Percentiles rank a stretch among this genome's conserved stretches.
Evolutionary conservation across 306 rosid species (phyloP).

Genomic region (Phaseolus lunatus): DNA sequence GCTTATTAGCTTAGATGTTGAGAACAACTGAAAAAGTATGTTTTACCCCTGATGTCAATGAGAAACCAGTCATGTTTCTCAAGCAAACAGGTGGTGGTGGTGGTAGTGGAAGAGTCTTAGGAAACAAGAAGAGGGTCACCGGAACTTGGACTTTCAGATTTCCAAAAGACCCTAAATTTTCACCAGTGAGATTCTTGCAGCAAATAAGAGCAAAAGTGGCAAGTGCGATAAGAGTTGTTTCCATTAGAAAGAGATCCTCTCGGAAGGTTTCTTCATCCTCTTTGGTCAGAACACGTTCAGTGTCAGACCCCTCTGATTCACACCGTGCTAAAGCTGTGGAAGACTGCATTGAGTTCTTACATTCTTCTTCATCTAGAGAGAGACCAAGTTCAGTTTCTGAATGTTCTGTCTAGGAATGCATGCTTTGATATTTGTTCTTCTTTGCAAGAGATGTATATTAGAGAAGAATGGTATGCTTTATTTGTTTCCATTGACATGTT

Average conservation of each 20-base stretch:
- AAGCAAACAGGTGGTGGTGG: conserved; percentile 38
- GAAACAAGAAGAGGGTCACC: conserved; percentile 46
- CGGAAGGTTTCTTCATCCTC: conserved; percentile 69
- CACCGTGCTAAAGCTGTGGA: conserved; percentile 78
- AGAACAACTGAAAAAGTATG: conserved; percentile 64
- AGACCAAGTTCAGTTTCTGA: conserved; percentile 65
- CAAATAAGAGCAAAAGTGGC: conserved; percentile 60
- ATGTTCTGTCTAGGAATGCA: conserved; percentile 7
- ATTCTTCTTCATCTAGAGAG: conserved; percentile 75
- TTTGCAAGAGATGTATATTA: conserved; percentile 36
- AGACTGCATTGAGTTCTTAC: conserved; percentile 81
- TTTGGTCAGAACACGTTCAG: conserved; percentile 65
- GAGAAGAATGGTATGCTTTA: conserved; percentile 10
- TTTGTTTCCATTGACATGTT: conserved; percentile 33
- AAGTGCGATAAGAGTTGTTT: conserved; percentile 55
- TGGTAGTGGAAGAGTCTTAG: conserved; percentile 29
- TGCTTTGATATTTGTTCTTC: neutral
- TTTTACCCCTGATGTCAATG: conserved; percentile 69
- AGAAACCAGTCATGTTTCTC: conserved; percentile 52
- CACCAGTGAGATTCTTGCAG: conserved; percentile 59
- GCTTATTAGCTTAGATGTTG: conserved; percentile 48
- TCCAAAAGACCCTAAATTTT: conserved; percentile 48
- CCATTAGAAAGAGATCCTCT: conserved; percentile 59
- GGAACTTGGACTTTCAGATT: conserved; percentile 51
- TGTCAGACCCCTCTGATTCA: conserved; percentile 67